A percentile compares a stretch with the other conserved stretches of the same genome.
phyloP scores from a whole-genome alignment of 2,329 filamentous ascomycete species.

The Sporothrix brasiliensis region DNA sequence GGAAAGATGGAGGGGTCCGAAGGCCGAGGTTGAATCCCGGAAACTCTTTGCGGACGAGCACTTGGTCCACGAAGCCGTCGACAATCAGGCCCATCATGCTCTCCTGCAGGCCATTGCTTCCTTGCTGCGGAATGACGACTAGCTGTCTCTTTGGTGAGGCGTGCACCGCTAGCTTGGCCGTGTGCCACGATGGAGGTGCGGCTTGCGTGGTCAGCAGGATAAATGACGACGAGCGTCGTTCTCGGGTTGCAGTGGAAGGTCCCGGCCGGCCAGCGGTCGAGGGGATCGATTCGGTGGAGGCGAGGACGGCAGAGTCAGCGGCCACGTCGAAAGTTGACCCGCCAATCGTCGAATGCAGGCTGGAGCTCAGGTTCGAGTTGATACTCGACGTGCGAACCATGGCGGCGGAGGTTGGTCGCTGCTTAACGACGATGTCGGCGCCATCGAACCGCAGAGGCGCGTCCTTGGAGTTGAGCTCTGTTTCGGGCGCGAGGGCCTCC shows the following conservation, averaged over 20 bases:
- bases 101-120: constrained; percentile 73
- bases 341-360: constrained; percentile 32
- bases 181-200: constrained; percentile 58
- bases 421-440: constrained; percentile 79
- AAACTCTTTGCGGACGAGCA: constrained; percentile 87
- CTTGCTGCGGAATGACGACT: constrained; percentile 47
- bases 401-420: constrained; percentile 61
- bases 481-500: constrained; percentile 79
- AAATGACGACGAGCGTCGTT: constrained; percentile 86
- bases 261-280: constrained; percentile 40
- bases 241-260: constrained; percentile 49
- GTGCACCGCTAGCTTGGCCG: constrained; percentile 64
- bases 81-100: constrained; percentile 76
- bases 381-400: constrained; percentile 72
- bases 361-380: constrained; percentile 31
- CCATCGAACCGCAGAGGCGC: constrained; percentile 83
- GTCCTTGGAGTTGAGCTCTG: constrained; percentile 82
- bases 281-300: constrained; percentile 48
- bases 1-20: constrained; percentile 88
- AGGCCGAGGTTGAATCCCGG: constrained; percentile 80
- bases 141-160: constrained; percentile 62
- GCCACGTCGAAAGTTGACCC: constrained; percentile 25
- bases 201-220: constrained; percentile 78
- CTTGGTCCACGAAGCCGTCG: constrained; percentile 80
- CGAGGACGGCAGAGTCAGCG: constrained; percentile 36